Base-by-base conservation (phyloP, 805 yeast genomes). In the Clavispora vitiphila region DNA sequence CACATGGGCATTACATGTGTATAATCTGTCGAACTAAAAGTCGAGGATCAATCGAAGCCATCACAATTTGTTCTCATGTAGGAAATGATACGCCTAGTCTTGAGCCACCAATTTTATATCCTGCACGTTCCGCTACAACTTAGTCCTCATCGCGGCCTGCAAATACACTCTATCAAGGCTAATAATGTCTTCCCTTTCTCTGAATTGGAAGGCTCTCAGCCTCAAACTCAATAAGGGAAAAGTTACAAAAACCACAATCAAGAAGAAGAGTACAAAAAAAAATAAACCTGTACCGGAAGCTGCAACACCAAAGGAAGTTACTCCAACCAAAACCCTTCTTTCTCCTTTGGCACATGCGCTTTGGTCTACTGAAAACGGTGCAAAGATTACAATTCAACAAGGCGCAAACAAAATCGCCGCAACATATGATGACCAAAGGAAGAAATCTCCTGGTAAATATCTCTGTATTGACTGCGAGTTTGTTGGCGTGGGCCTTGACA, bases 381-480 rank as follows among this genome's bases (percentile, higher is more conserved):
- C 46, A 3, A 16, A 18, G 18, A 30, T 44, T 8, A 7, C 10
- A 3, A 19, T 44, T 8, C 22, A 8, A 4, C 10, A 25, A 5
- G 35, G 39, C 2, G 14, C 10, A 3, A 21, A 34, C 18, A 23
- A 35, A 7, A 38, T 14, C 16, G 23, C 18, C 7, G 38, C 32
- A 4, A 30, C 26, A 2, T 26, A 31, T 16, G n/a, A 38, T n/a
- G 60, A 54, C 27, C 27, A 31, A 25, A 54, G 63, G 12, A 65
- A 73, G 43, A 64, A 59, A 39, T 72, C 74, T 34, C 67, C 80
- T 1, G 96, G 96, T 1, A 83, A 76, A 53, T 89, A 76, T 51
- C 45, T 89, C 2, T 87, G 96, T 1, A 77, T 90, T 46, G 98
- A 90, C 62, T 89, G 97, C 67, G 98, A 90, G 54, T 89, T 90